Conservation (phyloP, 1,139 yeast species). For the Yamadazyma diospyri region DNA sequence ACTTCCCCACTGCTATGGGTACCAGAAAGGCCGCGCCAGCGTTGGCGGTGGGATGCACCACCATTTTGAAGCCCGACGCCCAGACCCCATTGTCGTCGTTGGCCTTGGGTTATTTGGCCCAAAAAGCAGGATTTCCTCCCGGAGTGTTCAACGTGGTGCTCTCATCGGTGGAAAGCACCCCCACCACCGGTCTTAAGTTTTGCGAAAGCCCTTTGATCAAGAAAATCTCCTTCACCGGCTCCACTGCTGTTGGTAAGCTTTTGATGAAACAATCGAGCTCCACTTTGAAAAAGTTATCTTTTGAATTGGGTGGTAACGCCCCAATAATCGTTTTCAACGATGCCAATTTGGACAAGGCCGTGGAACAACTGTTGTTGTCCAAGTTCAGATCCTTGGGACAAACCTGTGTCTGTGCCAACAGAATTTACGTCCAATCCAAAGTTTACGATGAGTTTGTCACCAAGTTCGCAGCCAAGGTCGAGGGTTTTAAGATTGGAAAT, state of each 20-base stretch:
- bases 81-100: slow-evolving; percentile 44
- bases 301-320: slow-evolving; percentile 55
- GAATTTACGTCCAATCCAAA: slow-evolving; percentile 70
- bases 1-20: slow-evolving; percentile 49
- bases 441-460: slow-evolving; percentile 57
- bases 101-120: slow-evolving; percentile 43
- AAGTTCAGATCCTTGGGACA: slow-evolving; percentile 77
- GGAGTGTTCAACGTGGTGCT: slow-evolving; percentile 42
- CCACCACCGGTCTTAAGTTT: slow-evolving; percentile 27
- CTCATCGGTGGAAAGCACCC: slow-evolving; percentile 34
- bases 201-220: slow-evolving; percentile 38
- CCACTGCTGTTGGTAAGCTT: slow-evolving; percentile 53
- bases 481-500: slow-evolving; percentile 37
- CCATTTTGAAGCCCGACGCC: slow-evolving; percentile 45
- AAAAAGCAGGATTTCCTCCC: slow-evolving; percentile 43
- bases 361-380: slow-evolving; percentile 50
- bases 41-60: slow-evolving; percentile 48
- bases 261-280: slow-evolving; percentile 46
- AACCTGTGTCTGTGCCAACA: slow-evolving; percentile 85
- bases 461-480: slow-evolving; percentile 31
- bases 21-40: slow-evolving; percentile 48
- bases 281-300: slow-evolving; percentile 45
- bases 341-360: slow-evolving; percentile 47
- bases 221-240: slow-evolving; percentile 57
- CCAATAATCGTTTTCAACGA: slow-evolving; percentile 48